phyloP scores from a whole-genome alignment of 2,329 filamentous ascomycete species.

The Aspergillus floridensis region DNA sequence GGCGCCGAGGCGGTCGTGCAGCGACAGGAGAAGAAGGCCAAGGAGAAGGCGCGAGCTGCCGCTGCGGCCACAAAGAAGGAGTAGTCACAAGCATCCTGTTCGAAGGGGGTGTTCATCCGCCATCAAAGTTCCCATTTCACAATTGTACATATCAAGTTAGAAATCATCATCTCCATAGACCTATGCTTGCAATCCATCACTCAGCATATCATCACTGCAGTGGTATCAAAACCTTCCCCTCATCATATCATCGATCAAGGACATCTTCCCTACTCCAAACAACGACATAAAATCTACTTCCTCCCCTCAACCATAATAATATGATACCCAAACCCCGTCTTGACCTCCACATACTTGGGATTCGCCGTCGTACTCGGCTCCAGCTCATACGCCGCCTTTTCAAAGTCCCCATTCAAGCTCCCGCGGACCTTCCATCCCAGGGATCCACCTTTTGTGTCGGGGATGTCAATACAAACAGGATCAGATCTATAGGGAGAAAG shows the following conservation, averaged over 20 bases:
- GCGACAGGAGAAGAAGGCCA: slow-evolving; percentile 76
- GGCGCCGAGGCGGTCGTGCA: slow-evolving; percentile 84
- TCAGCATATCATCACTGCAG: too few species aligned
- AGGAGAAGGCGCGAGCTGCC: slow-evolving; percentile 61
- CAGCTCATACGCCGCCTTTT: slow-evolving; percentile 61
- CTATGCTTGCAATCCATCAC: neutral
- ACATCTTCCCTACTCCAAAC: neutral
- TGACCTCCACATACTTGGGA: slow-evolving; percentile 61
- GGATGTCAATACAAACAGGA: too few species aligned
- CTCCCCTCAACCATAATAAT: slow-evolving; percentile 67
- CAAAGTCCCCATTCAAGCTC: slow-evolving; percentile 57
- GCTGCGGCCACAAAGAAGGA: slow-evolving; percentile 31
- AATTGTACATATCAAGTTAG: neutral
- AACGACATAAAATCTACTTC: slow-evolving; percentile 42
- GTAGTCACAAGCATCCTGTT: slow-evolving; percentile 11
- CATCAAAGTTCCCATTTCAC: neutral
- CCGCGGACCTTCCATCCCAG: slow-evolving; percentile 63
- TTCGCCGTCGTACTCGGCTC: slow-evolving; percentile 60
- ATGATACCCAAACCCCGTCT: slow-evolving; percentile 65
- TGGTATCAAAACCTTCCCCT: too few species aligned
- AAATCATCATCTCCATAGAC: neutral
- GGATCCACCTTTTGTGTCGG: slow-evolving; percentile 50
- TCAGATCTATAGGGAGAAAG: neutral
- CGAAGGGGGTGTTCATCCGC: neutral
- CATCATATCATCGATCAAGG: too few species aligned